Conservation (phyloP, 129 eudicot species). For the carrot (Daucus carota) region DNA sequence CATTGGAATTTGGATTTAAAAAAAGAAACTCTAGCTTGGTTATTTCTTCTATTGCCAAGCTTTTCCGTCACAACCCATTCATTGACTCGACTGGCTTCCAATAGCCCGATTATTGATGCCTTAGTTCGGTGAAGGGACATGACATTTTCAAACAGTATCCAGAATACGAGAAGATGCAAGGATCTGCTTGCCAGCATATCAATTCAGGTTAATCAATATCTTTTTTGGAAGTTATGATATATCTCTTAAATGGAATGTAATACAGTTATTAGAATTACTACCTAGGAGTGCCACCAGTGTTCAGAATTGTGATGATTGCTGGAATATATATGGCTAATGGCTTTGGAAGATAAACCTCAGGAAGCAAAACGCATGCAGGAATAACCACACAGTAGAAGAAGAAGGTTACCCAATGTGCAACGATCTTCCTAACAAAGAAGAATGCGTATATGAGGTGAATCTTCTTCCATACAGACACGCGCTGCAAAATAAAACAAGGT, state of each 20-base stretch:
- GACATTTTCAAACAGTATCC: constrained; percentile 16
- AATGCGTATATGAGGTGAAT: constrained; percentile 65
- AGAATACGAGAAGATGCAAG: constrained; percentile 3
- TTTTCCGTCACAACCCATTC: constrained; percentile 20
- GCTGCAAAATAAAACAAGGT: constrained; percentile 37
- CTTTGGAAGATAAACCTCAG: constrained; percentile 67
- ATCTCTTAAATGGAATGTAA: background rate
- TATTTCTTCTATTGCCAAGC: background rate
- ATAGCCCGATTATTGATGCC: constrained; percentile 7
- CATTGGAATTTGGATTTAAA: background rate
- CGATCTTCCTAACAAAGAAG: constrained; percentile 79
- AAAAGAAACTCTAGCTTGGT: constrained; percentile 3
- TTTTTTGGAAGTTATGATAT: background rate
- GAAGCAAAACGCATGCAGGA: constrained; percentile 58
- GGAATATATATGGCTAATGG: constrained; percentile 64
- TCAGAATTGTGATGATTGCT: constrained; percentile 65
- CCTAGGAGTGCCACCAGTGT: constrained; percentile 60
- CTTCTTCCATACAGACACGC: constrained; percentile 69
- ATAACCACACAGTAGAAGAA: constrained; percentile 72
- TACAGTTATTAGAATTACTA: constrained; percentile 14
- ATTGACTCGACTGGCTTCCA: constrained; percentile 15
- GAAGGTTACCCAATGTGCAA: constrained; percentile 86
- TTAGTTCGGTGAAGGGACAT: constrained; percentile 18
- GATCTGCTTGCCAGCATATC: constrained; percentile 8
- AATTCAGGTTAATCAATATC: background rate